phyloP scores from a whole-genome alignment of 495 filamentous ascomycete genomes.

The Platismatia glauca region DNA sequence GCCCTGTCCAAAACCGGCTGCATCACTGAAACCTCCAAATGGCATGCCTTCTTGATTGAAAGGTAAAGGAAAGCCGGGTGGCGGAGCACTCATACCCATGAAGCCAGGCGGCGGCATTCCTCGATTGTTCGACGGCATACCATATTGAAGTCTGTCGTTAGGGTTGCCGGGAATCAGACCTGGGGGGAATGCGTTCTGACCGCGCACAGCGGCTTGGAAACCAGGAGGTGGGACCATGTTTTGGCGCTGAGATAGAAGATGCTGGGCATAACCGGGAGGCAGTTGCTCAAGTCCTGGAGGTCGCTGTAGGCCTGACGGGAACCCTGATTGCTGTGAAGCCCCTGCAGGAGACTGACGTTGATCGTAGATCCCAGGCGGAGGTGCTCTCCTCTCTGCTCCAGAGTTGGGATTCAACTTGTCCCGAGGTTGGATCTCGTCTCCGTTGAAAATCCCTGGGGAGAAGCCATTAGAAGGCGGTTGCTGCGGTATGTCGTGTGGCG shows the following conservation, averaged over 20 bases:
- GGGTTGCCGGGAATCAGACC: constrained; percentile 37
- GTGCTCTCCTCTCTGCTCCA: constrained; percentile 26
- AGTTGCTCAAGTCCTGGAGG: constrained; percentile 44
- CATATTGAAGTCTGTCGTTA: constrained; percentile 9
- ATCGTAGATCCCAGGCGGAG: constrained; percentile 40
- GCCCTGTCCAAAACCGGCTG: constrained; percentile 14
- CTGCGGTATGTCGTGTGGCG: constrained; percentile 36
- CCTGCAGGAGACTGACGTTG: constrained; percentile 16
- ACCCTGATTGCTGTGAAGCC: constrained; percentile 11
- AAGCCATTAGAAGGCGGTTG: constrained; percentile 32
- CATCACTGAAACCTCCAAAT: constrained; percentile 12
- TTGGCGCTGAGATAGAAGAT: constrained; percentile 31
- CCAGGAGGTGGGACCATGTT: constrained; percentile 41
- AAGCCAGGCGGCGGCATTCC: constrained; percentile 47
- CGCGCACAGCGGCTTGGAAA: constrained; percentile 31
- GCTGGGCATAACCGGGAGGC: constrained; percentile 27
- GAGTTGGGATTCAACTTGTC: constrained; percentile 27
- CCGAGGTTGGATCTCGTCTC: constrained; percentile 39
- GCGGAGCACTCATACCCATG: constrained; percentile 31
- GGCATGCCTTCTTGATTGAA: constrained; percentile 33
- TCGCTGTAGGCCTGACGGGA: constrained; percentile 30
- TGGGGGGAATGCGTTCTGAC: constrained; percentile 35
- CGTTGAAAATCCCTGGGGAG: constrained; percentile 29
- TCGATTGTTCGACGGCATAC: constrained; percentile 22
- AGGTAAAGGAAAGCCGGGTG: constrained; percentile 39